phyloP scores from a whole-genome alignment of 306 rosid genomes.

The Cajanus cajan region DNA sequence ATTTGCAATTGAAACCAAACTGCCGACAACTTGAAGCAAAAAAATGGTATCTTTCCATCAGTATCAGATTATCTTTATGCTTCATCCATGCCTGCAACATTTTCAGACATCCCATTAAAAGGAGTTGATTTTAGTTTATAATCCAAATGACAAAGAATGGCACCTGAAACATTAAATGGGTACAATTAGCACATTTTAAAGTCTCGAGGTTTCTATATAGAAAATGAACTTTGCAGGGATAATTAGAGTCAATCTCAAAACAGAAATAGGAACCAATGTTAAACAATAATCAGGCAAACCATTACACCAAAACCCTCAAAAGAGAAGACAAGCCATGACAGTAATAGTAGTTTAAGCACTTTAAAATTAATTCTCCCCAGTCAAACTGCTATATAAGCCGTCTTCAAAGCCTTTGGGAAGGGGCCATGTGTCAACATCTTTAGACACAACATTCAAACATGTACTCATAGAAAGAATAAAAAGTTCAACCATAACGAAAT shows the following conservation, averaged over 20 bases:
- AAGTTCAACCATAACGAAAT: background rate
- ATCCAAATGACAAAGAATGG: constrained; percentile 10
- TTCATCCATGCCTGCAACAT: constrained; percentile 77
- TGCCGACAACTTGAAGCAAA: constrained; percentile 85
- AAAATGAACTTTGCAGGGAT: background rate
- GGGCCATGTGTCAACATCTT: background rate
- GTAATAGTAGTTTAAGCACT: background rate
- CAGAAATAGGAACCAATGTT: background rate
- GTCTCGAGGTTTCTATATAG: background rate
- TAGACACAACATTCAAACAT: background rate
- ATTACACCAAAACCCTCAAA: background rate
- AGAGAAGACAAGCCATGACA: background rate
- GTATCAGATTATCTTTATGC: constrained; percentile 73
- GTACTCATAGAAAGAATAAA: background rate
- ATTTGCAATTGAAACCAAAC: constrained; percentile 70
- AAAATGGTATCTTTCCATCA: constrained; percentile 94
- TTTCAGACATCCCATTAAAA: constrained; percentile 4
- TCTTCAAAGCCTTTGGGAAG: background rate
- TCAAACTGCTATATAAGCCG: background rate
- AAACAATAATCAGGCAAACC: constrained; percentile 9
- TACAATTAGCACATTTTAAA: background rate
- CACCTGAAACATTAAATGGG: constrained; percentile 18
- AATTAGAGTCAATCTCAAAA: background rate
- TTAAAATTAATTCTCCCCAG: background rate
- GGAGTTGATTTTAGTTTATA: background rate